Evolutionary conservation across 2,329 filamentous ascomycete species (phyloP), one percentile per base, ranked within the genome.

Genomic region (Fonsecaea pugnacius): DNA sequence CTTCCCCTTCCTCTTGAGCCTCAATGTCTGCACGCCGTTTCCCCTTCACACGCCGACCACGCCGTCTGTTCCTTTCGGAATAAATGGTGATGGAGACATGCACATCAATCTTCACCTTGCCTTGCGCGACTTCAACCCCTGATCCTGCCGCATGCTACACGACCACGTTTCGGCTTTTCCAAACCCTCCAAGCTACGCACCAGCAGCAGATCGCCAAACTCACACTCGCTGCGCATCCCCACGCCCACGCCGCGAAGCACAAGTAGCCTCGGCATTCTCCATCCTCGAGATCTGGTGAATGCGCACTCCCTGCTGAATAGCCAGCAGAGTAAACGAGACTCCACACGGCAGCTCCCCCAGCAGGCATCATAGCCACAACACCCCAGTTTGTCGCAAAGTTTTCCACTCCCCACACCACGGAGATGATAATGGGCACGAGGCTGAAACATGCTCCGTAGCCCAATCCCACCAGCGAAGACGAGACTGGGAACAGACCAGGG

Each of bases 361-460:
- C 95, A 2, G 95, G 95, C 62, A 94, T 88, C 82, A 96, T 95
- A 48, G 93, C 92, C 7, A 98, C 88, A 66, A 98, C 93, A 9
- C 95, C 95, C 88, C 94, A 99, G 72, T 99, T 98, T 0, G 95
- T 99, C 63, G 92, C 95, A 75, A 99, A 98, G 75, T 98, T 99
- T 80, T 98, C 93, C 0, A 96, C 92, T 30, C 95, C 95, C 95
- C 95, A 99, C 52, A 99, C 94, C 9, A 97, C 92, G n/a, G 89
- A 92, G 70, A 97, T 90, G 62, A 98, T 91, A 69, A 98, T 93
- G 1, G 95, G 95, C 0, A 91, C 90, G 5, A 98, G 84, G 54
- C 87, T 90, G 80, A 98, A 99, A 24, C 93, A 87, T 35, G 93
- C 93, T 51, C 95, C 95, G 74, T 99, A 98, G 51, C 95, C 95